Evolutionary conservation across 257 asterid genomes (phyloP), one percentile per base, ranked within the genome.

Genomic region (Solanum medicagineum): DNA sequence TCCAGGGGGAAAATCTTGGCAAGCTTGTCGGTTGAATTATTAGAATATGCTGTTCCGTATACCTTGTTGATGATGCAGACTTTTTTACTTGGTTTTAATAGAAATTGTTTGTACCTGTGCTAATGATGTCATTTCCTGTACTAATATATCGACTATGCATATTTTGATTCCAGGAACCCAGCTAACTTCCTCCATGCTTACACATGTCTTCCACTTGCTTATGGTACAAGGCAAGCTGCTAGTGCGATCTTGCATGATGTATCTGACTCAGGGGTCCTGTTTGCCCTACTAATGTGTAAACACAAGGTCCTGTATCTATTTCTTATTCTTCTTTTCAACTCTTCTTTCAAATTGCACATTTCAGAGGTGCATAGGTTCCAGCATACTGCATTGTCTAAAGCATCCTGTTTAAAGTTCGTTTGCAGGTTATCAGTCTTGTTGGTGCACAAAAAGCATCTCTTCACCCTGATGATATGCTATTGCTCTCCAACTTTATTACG

Each of bases 131-230:
- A 29, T 53, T 15, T 24, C 62, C 47, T 53, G 26, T 53, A 26
- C 65, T 51, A 77, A 51, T 77, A 15, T 26, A 51, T 77, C 9
- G 53, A 55, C 49, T 68, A 69, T 68, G 40, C 83, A 22, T 84
- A 32, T 83, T 88, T 74, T 69, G 70, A 71, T 87, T 87, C 90
- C 88, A 97, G 99, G 98, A 95, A 95, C 87, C 99, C 99, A 47
- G 95, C 98, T 86, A 93, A 94, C 68, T 97, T 95, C 91, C 97
- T 97, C 81, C 99, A 94, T 90, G 99, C 99, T 83, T 97, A 95
- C 89, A 89, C 99, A 53, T 97, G 99, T 86, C 93, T 97, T 87
- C 98, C 97, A 84, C 95, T 97, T 86, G 91, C 98, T 84, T 89
- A 90, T 91, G 92, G 92, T 36, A 93, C 98, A 86, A 97, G 99